phyloP scores from a whole-genome alignment of 768 basidiomycete species.

The Russula griseocarnosa region DNA sequence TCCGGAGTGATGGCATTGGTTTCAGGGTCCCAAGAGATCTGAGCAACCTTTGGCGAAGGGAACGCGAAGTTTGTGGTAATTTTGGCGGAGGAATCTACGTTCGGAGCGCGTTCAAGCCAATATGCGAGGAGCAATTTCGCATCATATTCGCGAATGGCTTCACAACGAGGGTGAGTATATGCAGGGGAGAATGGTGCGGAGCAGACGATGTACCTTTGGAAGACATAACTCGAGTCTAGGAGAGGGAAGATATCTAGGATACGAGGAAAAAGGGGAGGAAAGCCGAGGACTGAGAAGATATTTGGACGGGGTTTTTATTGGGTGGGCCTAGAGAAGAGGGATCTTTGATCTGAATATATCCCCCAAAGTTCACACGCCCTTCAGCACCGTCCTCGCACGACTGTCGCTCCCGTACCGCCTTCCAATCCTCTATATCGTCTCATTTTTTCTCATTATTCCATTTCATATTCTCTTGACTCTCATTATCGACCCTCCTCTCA shows the following conservation, averaged over 20 bases:
- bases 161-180: constrained; percentile 16
- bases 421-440: background rate
- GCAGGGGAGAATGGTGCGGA: background rate
- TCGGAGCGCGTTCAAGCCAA: constrained; percentile 90
- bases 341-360: background rate
- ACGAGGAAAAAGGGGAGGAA: constrained; percentile 3
- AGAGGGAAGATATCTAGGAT: constrained; percentile 10
- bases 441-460: background rate
- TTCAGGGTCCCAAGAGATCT: constrained; percentile 76
- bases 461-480: background rate
- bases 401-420: constrained; percentile 17
- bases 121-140: constrained; percentile 97
- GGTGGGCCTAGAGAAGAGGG: constrained; percentile 1
- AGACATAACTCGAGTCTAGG: constrained; percentile 22
- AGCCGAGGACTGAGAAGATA: background rate
- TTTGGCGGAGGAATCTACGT: constrained; percentile 60
- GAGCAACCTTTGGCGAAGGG: constrained; percentile 74
- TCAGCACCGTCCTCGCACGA: background rate
- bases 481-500: background rate
- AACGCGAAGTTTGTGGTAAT: constrained; percentile 56
- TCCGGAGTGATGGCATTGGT: constrained; percentile 60
- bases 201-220: constrained; percentile 23
- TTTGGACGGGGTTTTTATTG: constrained; percentile 26
- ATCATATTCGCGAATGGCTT: constrained; percentile 93
- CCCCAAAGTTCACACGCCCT: constrained; percentile 29